phyloP scores from a whole-genome alignment of 2,329 filamentous ascomycete species.

The Penicillium sp. region DNA sequence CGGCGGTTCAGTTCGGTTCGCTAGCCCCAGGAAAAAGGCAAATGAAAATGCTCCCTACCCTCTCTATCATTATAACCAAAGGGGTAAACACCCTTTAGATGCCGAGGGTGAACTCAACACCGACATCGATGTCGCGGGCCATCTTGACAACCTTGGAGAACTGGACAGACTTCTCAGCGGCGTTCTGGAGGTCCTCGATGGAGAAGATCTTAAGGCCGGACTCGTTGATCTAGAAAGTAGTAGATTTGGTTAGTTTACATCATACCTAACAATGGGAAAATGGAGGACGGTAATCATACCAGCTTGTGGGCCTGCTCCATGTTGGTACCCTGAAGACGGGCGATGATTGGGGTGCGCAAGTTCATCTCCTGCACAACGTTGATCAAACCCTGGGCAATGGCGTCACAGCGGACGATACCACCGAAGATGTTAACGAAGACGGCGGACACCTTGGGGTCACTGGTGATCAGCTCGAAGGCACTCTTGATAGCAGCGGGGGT shows the following conservation, averaged over 20 bases:
- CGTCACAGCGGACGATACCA: conserved; percentile 96
- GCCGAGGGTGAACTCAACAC: conserved; percentile 90
- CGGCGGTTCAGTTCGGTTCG: conserved; percentile 6
- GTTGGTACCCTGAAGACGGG: conserved; percentile 96
- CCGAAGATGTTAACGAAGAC: conserved; percentile 99
- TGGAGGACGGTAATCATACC: conserved; percentile 43
- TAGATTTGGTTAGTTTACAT: conserved; percentile 25
- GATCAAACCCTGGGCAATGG: conserved; percentile 94
- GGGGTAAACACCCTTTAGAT: conserved; percentile 60
- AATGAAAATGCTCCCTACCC: conserved; percentile 10
- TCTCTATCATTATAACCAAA: conserved; percentile 7
- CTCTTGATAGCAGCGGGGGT: conserved; percentile 95
- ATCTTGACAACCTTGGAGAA: conserved; percentile 99
- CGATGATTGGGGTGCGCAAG: conserved; percentile 94
- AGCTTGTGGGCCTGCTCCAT: conserved; percentile 88
- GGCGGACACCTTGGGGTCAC: conserved; percentile 94
- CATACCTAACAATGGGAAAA: neutral
- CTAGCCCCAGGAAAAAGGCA: conserved; percentile 7
- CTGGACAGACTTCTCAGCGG: conserved; percentile 96
- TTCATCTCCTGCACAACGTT: conserved; percentile 92
- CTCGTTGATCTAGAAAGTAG: conserved; percentile 68
- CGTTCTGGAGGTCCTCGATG: conserved; percentile 95
- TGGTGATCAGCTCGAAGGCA: conserved; percentile 98
- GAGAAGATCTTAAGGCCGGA: conserved; percentile 99
- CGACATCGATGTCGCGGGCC: conserved; percentile 95